Base-by-base conservation (phyloP, 768 basidiomycete species). In the Boletus sp. region DNA sequence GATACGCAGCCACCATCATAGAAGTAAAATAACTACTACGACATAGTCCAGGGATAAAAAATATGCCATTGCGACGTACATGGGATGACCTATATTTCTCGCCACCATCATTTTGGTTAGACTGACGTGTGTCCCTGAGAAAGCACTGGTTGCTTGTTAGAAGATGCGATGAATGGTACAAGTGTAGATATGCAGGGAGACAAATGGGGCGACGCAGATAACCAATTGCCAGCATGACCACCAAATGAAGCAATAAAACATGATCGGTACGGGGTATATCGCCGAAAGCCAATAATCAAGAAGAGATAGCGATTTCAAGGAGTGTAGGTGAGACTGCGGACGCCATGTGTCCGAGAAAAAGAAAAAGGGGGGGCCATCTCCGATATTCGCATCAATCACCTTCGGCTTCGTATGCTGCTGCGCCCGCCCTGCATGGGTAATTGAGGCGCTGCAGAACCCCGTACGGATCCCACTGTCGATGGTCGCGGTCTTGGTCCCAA, bases 1-100 rank as follows among this genome's bases (percentile, higher is more conserved):
- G 92, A 93, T 58, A 74, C 84, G 50, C 68, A 61, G 30, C 60
- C 63, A 39, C 63, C 66, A 54, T 56, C 64, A 55, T 67, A 65
- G 46, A 59, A 39, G 25, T 27, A n/a, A n/a, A n/a, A n/a, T n/a
- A n/a, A n/a, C 23, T 23, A 23, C 23, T 23, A 23, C 23, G 4
- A 23, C 23, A 23, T 23, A 4, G 23, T 23, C 23, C 23, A 4
- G 23, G 23, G 23, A 23, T 23, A 23, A 23, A 23, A 23, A 23
- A 23, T 23, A 23, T 23, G 23, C 23, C 23, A 23, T 23, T 23
- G 23, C 2, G 23, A 23, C 23, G 23, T 23, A 23, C 23, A 34
- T n/a, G 30, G 46, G 35, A 30, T 29, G 45, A 32, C 14, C 42
- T 39, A 2, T 3, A 15, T 41, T n/a, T 34, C 8, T n/a, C 21